Base-by-base conservation (phyloP, 257 asterid species). In the Cruciata laevipes region DNA sequence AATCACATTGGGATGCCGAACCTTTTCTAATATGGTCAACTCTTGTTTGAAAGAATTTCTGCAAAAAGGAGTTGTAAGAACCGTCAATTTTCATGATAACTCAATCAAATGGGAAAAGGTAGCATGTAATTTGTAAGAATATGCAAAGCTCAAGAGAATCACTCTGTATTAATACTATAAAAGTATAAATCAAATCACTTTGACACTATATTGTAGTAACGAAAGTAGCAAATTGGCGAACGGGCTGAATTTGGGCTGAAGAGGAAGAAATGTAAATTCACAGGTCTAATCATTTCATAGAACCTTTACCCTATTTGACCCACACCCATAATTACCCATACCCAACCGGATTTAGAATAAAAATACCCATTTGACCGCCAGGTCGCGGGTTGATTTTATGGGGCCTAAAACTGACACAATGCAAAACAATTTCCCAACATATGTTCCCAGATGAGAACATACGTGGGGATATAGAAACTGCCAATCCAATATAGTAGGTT, bases 1-100 rank as follows among this genome's bases (percentile, higher is more conserved):
- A 74, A 94, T 92, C 69, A 90, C 88, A 56, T 94, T 94, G 44
- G 99, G 99, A 84, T 94, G 99, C 61, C 99, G 88, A 69, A 94
- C 97, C 86, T 83, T 90, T 80, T 94, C 97, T 74, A 90, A 75
- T 81, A 88, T 38, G 49, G 95, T 88, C 68, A 94, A 74, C 80
- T 94, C 99, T 72, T 90, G 86, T 73, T 79, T 85, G 84, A 94
- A 94, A 67, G 82, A 73, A 77, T 88, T 90, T 87, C 98, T 92
- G 94, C 83, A 82, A 60, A 24, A 55, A 40, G 53, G 68, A 51
- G 51, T 47, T 38, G n/a, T 20, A 37, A 52, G 42, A 11, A 24
- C 35, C 40, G 7, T 35, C 40, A 35, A 35, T 35, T 35, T 33
- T 35, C 40, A 5, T 35, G 9, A 35, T 1, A 35, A 35, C 38